phyloP scores from a whole-genome alignment of 495 filamentous ascomycete genomes.

The Penicillium riverlandense region DNA sequence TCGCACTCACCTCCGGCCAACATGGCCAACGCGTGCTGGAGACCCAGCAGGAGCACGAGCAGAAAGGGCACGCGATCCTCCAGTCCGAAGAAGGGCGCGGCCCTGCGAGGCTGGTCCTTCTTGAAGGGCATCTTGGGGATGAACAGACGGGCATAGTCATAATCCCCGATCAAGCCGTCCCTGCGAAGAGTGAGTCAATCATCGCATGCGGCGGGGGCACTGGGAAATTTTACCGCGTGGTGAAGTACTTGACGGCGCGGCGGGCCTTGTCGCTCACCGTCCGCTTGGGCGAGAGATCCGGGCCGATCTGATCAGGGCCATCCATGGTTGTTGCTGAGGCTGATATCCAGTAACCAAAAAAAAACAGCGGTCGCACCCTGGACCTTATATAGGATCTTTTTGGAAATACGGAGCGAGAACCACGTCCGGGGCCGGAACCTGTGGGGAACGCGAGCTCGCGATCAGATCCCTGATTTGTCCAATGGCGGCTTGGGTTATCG shows the following conservation, averaged over 20 bases:
- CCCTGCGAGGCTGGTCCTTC: slow-evolving; percentile 45
- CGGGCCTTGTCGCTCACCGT: slow-evolving; percentile 29
- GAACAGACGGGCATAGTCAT: slow-evolving; percentile 78
- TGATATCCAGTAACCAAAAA: not conserved
- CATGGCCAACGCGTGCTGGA: slow-evolving; percentile 66
- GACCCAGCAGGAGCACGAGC: slow-evolving; percentile 63
- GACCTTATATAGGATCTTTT: too few species aligned
- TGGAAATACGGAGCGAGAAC: too few species aligned
- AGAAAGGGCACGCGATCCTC: slow-evolving; percentile 77
- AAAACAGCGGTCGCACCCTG: not conserved
- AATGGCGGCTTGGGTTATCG: too few species aligned
- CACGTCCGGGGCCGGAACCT: too few species aligned
- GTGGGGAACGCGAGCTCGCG: too few species aligned
- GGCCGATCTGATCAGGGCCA: slow-evolving; percentile 46
- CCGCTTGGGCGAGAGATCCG: slow-evolving; percentile 34
- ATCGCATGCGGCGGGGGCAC: too few species aligned
- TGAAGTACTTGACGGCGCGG: slow-evolving; percentile 33
- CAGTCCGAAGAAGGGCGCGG: slow-evolving; percentile 81
- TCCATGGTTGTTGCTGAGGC: slow-evolving; percentile 25
- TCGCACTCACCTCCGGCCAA: slow-evolving; percentile 45
- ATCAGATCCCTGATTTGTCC: too few species aligned
- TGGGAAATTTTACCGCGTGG: slow-evolving; percentile 49
- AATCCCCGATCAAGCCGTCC: slow-evolving; percentile 73
- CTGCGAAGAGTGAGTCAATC: slow-evolving; percentile 36
- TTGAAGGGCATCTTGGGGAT: slow-evolving; percentile 80